A percentile compares a stretch with the other conserved stretches of the same genome.
These are phyloP conservation scores for Akebia trifoliata DNA, from an alignment of 164 flowering plant genomes.

Conservation along the genomic window DNA sequence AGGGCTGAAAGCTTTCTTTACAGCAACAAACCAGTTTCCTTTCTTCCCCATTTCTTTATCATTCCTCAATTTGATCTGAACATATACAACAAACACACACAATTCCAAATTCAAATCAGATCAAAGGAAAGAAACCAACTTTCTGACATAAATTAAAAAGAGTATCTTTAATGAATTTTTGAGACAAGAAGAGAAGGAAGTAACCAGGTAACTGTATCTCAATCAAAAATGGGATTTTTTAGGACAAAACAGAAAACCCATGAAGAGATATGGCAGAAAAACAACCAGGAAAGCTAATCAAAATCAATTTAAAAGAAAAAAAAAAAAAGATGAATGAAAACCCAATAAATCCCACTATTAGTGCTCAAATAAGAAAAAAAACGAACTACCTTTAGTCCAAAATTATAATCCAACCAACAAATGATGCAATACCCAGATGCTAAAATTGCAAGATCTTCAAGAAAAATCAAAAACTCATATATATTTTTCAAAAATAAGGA, in stretches of 20 bases:
- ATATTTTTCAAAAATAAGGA: constrained; percentile 10
- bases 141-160: not conserved
- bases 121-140: constrained; percentile 6
- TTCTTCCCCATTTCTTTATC: constrained; percentile 73
- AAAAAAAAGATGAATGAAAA: not conserved
- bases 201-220: not conserved
- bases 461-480: constrained; percentile 10
- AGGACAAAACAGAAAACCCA: not conserved
- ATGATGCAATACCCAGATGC: constrained; percentile 15
- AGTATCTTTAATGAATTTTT: not conserved
- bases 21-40: constrained; percentile 76
- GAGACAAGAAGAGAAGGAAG: not conserved
- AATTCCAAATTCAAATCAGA: constrained; percentile 16
- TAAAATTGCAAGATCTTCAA: constrained; percentile 20
- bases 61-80: constrained; percentile 22
- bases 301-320: not conserved
- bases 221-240: not conserved
- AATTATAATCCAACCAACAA: constrained; percentile 13
- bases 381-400: constrained; percentile 10
- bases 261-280: constrained; percentile 15
- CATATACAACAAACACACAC: constrained; percentile 1
- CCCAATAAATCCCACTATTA: not conserved
- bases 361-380: not conserved
- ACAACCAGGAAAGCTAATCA: constrained; percentile 4
- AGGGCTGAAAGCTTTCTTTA: constrained; percentile 76